These are phyloP conservation scores for Pseudocercospora crystallina DNA, from an alignment of 2,329 filamentous ascomycete species.

Conservation along the genomic window DNA sequence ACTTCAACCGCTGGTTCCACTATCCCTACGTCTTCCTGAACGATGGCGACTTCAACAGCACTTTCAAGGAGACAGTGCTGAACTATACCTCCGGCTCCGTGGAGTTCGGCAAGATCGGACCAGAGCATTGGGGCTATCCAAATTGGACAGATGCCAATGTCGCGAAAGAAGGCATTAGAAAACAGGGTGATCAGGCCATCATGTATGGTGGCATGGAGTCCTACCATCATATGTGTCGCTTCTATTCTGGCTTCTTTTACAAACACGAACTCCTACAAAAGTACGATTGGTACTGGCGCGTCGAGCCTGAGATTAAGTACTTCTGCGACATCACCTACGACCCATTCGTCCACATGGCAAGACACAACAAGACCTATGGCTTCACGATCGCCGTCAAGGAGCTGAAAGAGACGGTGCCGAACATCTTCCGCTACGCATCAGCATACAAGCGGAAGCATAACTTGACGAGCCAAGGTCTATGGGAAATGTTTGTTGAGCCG, in stretches of 20 bases:
- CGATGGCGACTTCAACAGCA: conserved; percentile 93
- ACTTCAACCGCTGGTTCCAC: conserved; percentile 98
- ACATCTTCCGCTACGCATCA: conserved; percentile 98
- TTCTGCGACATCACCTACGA: conserved; percentile 99
- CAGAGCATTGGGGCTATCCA: conserved; percentile 92
- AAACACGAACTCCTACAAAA: conserved; percentile 92
- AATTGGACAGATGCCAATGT: conserved; percentile 95
- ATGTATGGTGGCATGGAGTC: conserved; percentile 99
- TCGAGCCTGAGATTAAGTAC: conserved; percentile 99
- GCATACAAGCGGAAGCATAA: conserved; percentile 95
- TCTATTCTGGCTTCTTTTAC: conserved; percentile 99
- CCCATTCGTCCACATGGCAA: conserved; percentile 92
- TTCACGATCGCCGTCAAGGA: conserved; percentile 99
- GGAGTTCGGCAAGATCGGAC: conserved; percentile 91
- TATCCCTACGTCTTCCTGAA: conserved; percentile 99
- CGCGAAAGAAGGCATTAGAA: conserved; percentile 90
- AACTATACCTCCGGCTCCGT: conserved; percentile 87
- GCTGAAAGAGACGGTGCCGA: conserved; percentile 93
- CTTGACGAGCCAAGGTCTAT: conserved; percentile 84
- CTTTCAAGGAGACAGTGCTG: conserved; percentile 81
- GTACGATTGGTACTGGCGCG: conserved; percentile 99
- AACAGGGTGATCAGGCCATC: conserved; percentile 94
- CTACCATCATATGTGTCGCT: conserved; percentile 98
- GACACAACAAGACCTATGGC: conserved; percentile 94
- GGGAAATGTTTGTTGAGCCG: conserved; percentile 97